Conservation (phyloP, 345 rosid genomes). For the Linum trigynum region DNA sequence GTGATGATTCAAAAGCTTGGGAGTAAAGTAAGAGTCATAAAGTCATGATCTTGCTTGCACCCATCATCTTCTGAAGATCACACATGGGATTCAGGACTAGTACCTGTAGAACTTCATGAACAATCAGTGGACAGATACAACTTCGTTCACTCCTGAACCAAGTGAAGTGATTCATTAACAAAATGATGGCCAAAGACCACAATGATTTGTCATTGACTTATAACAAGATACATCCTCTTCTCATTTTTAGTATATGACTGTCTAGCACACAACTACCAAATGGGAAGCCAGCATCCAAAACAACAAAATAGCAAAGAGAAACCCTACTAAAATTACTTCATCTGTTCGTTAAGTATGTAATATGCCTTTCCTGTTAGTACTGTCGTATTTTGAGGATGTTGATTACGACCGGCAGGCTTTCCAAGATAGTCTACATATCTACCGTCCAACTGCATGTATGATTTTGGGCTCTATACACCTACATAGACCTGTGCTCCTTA, state of each 20-base stretch:
- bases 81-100: too few species aligned
- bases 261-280: neutral
- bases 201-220: neutral
- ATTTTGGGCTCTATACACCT: constrained; percentile 45
- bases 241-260: neutral
- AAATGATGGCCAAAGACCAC: neutral
- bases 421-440: constrained; percentile 27
- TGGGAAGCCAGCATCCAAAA: constrained; percentile 8
- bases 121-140: too few species aligned
- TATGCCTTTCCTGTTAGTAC: constrained; percentile 45
- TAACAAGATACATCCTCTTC: neutral
- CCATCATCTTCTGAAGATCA: neutral
- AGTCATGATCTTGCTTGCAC: neutral
- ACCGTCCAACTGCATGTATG: constrained; percentile 40
- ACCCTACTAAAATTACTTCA: constrained; percentile 23
- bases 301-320: constrained; percentile 19
- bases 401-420: constrained; percentile 17
- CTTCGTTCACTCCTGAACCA: neutral
- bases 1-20: neutral
- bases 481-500: constrained; percentile 38
- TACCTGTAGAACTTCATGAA: too few species aligned
- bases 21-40: neutral
- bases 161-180: neutral
- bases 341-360: constrained; percentile 31
- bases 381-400: constrained; percentile 28